Evolutionary conservation across 2,329 filamentous ascomycete genomes (phyloP).

Genomic region (Teratosphaeria destructans): DNA sequence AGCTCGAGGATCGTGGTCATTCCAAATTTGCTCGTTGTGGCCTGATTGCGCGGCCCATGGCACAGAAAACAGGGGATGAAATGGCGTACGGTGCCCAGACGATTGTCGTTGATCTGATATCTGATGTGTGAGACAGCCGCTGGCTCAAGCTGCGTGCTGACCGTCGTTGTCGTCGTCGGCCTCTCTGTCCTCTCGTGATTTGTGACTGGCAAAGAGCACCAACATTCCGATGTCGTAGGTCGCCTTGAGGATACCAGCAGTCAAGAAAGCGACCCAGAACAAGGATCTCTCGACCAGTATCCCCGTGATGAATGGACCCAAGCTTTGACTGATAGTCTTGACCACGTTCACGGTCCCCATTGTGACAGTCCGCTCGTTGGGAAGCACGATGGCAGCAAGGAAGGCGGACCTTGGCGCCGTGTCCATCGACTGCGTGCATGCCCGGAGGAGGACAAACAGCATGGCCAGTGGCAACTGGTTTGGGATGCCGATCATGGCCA

Average conservation of each 20-base stretch:
- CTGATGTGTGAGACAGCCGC: too few relatives aligned
- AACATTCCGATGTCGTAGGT: slow-evolving; percentile 31
- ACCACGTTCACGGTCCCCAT: slow-evolving; percentile 62
- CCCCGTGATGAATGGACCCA: slow-evolving; percentile 57
- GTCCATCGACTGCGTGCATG: slow-evolving; percentile 59
- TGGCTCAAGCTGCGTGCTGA: background rate
- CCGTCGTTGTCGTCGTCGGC: background rate
- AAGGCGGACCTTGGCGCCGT: slow-evolving; percentile 60
- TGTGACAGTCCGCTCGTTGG: slow-evolving; percentile 58
- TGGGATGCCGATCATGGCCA: slow-evolving; percentile 50
- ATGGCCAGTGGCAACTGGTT: slow-evolving; percentile 44
- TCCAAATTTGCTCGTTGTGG: too few relatives aligned
- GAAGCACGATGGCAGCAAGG: slow-evolving; percentile 52
- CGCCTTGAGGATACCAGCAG: slow-evolving; percentile 54
- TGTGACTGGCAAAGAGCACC: slow-evolving; percentile 14
- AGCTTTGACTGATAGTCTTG: slow-evolving; percentile 53
- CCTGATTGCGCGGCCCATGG: background rate
- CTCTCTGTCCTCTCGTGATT: background rate
- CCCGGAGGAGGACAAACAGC: slow-evolving; percentile 50
- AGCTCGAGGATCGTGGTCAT: too few relatives aligned
- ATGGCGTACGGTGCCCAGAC: too few relatives aligned
- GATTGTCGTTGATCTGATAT: too few relatives aligned
- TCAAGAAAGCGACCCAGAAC: slow-evolving; percentile 54
- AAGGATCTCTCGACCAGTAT: slow-evolving; percentile 44
- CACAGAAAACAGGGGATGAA: background rate